These are phyloP conservation scores for Tephrocybe sp. DNA, from an alignment of 768 basidiomycete genomes.

Conservation along the genomic window DNA sequence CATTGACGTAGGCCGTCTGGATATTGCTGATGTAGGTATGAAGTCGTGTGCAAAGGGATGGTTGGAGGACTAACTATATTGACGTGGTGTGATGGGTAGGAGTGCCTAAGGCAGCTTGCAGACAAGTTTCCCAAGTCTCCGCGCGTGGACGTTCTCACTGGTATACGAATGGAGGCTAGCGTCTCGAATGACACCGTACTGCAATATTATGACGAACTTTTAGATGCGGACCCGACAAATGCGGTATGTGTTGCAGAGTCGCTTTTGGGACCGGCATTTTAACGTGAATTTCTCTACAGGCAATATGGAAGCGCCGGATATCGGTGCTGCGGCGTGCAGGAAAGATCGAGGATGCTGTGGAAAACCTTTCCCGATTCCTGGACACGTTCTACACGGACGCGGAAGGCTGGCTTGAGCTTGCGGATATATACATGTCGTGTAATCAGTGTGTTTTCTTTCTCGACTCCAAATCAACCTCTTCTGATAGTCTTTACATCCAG, in stretches of 20 bases:
- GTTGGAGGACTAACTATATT: constrained; percentile 26
- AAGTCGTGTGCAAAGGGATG: constrained; percentile 13
- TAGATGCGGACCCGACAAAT: constrained; percentile 68
- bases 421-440: constrained; percentile 74
- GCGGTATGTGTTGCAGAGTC: constrained; percentile 56
- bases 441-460: constrained; percentile 56
- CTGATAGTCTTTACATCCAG: constrained; percentile 36
- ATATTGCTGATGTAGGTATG: constrained; percentile 70
- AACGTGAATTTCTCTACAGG: constrained; percentile 33
- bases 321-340: constrained; percentile 67
- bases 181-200: constrained; percentile 58
- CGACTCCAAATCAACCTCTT: background rate
- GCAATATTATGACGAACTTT: constrained; percentile 61
- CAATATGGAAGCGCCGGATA: constrained; percentile 79
- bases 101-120: constrained; percentile 59
- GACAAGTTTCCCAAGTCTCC: constrained; percentile 78
- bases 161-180: constrained; percentile 74
- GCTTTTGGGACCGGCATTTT: no score
- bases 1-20: constrained; percentile 69
- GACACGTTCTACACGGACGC: constrained; percentile 89
- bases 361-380: constrained; percentile 69
- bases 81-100: constrained; percentile 47
- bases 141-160: constrained; percentile 74
- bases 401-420: constrained; percentile 87
- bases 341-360: constrained; percentile 63